Conservation (phyloP, 2,329 filamentous ascomycete species). For the Talaromyces albobiverticillius region DNA sequence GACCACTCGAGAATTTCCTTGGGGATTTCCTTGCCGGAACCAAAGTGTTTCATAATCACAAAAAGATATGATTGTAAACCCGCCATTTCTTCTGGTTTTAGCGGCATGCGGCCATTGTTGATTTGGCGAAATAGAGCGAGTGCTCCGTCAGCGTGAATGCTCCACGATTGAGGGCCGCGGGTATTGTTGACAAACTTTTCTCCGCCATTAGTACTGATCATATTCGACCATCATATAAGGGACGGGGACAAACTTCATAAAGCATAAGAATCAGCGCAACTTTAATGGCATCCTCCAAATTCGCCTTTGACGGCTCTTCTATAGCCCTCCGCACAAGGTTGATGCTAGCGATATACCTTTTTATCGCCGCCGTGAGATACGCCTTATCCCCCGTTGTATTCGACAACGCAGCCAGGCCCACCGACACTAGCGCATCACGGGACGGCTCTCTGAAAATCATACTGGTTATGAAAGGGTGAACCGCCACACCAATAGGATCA, state of each 20-base stretch:
- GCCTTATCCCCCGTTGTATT: conserved; percentile 22
- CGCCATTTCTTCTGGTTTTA: not conserved
- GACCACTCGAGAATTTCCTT: not conserved
- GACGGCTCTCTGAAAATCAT: conserved; percentile 14
- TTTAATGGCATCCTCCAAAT: not conserved
- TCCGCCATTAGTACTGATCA: not conserved
- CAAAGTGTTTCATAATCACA: conserved; percentile 4
- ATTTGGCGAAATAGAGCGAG: not conserved
- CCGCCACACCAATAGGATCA: not conserved
- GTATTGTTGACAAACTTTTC: conserved; percentile 20
- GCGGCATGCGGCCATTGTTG: not conserved
- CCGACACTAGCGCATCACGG: conserved; percentile 22
- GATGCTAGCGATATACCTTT: conserved; percentile 22
- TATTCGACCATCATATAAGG: too few species aligned
- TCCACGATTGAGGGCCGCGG: conserved; percentile 24
- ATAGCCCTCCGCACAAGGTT: conserved; percentile 18
- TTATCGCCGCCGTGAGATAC: conserved; percentile 18
- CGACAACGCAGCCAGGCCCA: conserved; percentile 24
- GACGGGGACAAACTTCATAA: conserved; percentile 4
- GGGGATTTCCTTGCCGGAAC: not conserved
- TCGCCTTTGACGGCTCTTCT: conserved; percentile 15
- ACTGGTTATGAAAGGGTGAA: conserved; percentile 10
- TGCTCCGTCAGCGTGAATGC: conserved; percentile 3
- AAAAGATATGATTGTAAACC: conserved; percentile 2
- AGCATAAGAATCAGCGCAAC: not conserved